phyloP scores from a whole-genome alignment of 2,329 filamentous ascomycete genomes.

The Ophiostoma sp. region DNA sequence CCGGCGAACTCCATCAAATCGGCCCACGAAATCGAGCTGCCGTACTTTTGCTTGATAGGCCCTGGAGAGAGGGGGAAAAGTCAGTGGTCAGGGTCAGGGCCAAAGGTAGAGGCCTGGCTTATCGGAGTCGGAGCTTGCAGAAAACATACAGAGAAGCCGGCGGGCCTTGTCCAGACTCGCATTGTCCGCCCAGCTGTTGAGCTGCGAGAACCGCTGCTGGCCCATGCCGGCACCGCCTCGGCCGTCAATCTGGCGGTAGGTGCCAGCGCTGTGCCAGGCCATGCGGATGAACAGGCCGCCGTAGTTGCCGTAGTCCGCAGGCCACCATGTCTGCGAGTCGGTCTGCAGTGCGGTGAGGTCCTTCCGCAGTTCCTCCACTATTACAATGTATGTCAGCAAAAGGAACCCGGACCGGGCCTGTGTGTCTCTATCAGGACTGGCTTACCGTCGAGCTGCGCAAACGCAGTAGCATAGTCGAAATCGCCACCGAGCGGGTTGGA shows the following conservation, averaged over 20 bases:
- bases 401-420: not conserved
- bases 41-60: slow-evolving; percentile 82
- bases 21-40: slow-evolving; percentile 76
- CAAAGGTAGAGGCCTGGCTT: no score
- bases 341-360: slow-evolving; percentile 68
- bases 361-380: slow-evolving; percentile 55
- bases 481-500: slow-evolving; percentile 60
- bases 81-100: no score
- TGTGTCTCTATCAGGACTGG: not conserved
- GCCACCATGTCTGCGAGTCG: slow-evolving; percentile 75
- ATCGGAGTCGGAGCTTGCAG: no score
- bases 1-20: slow-evolving; percentile 66
- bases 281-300: slow-evolving; percentile 74
- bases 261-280: slow-evolving; percentile 76
- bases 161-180: slow-evolving; percentile 74
- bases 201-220: slow-evolving; percentile 73
- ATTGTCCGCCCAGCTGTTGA: slow-evolving; percentile 80
- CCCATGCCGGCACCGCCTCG: slow-evolving; percentile 69
- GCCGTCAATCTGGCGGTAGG: slow-evolving; percentile 69
- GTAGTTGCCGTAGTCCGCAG: slow-evolving; percentile 75
- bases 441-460: slow-evolving; percentile 45
- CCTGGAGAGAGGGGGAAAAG: slow-evolving; percentile 30
- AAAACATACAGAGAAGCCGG: slow-evolving; percentile 53
- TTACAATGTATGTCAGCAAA: not conserved
- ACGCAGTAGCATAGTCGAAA: slow-evolving; percentile 69